phyloP scores from a whole-genome alignment of 345 rosid species.

The Gossypium turneri region DNA sequence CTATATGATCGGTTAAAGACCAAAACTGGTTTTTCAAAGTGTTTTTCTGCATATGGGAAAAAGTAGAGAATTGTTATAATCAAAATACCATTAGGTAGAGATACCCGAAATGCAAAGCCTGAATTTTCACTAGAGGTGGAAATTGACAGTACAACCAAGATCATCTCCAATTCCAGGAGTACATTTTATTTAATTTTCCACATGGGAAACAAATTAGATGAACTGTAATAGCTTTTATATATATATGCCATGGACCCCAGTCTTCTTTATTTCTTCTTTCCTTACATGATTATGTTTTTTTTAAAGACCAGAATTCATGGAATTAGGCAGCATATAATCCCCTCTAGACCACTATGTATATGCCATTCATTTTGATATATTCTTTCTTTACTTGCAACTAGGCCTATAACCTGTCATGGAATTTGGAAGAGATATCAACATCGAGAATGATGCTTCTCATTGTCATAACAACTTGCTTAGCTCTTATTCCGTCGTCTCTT shows the following conservation, averaged over 20 bases:
- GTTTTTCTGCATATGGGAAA: not conserved
- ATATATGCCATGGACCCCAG: conserved; percentile 28
- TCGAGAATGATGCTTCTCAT: conserved; percentile 40
- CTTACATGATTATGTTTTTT: not conserved
- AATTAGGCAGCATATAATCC: conserved; percentile 28
- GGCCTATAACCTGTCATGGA: conserved; percentile 29
- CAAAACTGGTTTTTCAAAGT: not conserved
- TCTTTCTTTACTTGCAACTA: conserved; percentile 21
- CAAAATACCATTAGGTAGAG: not conserved
- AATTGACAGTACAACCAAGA: conserved; percentile 9
- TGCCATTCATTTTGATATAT: conserved; percentile 21
- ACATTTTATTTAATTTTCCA: conserved; percentile 16
- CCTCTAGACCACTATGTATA: conserved; percentile 24
- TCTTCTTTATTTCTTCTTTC: conserved; percentile 14
- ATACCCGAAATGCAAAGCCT: not conserved
- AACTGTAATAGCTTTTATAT: conserved; percentile 21
- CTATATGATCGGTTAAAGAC: not conserved
- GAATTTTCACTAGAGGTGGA: not conserved
- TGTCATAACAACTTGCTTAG: conserved; percentile 12
- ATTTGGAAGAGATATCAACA: conserved; percentile 36
- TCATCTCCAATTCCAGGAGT: not conserved
- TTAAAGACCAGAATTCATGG: not conserved
- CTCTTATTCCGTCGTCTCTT: conserved; percentile 16
- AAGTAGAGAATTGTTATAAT: not conserved
- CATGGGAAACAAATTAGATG: conserved; percentile 35